phyloP scores from a whole-genome alignment of 129 eudicot genomes.

The Heracleum sosnowskyi region DNA sequence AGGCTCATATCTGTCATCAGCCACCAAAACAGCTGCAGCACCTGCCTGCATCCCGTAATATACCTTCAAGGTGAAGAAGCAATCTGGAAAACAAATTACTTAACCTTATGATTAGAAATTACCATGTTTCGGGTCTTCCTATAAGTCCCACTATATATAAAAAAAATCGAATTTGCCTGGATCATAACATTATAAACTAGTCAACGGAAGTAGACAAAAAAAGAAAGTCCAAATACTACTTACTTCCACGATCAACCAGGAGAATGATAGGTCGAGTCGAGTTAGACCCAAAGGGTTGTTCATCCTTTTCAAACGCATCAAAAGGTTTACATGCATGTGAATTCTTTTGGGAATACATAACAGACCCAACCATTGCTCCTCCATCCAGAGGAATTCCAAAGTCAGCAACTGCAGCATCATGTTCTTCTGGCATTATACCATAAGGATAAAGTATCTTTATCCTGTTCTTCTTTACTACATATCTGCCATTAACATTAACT shows the following conservation, averaged over 20 bases:
- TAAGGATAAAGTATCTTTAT: slow-evolving; percentile 54
- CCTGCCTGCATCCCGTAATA: slow-evolving; percentile 83
- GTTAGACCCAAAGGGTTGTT: slow-evolving; percentile 73
- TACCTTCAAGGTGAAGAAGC: slow-evolving; percentile 85
- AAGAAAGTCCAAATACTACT: neutral
- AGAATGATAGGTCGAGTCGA: slow-evolving; percentile 65
- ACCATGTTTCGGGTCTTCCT: neutral
- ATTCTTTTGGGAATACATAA: slow-evolving; percentile 49
- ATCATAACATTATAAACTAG: neutral
- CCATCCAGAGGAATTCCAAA: slow-evolving; percentile 90
- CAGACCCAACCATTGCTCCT: slow-evolving; percentile 80
- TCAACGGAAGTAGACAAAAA: too few relatives aligned
- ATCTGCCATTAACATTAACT: slow-evolving; percentile 38
- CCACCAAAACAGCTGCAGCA: slow-evolving; percentile 88
- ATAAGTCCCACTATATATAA: too few relatives aligned
- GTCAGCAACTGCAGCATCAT: slow-evolving; percentile 82
- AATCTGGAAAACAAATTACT: slow-evolving; percentile 29
- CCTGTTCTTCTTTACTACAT: slow-evolving; percentile 84
- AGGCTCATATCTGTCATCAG: slow-evolving; percentile 61
- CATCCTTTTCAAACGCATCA: slow-evolving; percentile 39
- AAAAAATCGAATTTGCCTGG: neutral
- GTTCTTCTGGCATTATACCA: slow-evolving; percentile 36
- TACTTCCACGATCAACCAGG: slow-evolving; percentile 97
- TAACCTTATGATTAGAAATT: neutral
- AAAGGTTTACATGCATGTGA: slow-evolving; percentile 49